A percentile compares a stretch with the other conserved stretches of the same genome.
These are phyloP conservation scores for Eucalyptus pauciflora DNA, from an alignment of 345 rosid species.

Conservation along the genomic window DNA sequence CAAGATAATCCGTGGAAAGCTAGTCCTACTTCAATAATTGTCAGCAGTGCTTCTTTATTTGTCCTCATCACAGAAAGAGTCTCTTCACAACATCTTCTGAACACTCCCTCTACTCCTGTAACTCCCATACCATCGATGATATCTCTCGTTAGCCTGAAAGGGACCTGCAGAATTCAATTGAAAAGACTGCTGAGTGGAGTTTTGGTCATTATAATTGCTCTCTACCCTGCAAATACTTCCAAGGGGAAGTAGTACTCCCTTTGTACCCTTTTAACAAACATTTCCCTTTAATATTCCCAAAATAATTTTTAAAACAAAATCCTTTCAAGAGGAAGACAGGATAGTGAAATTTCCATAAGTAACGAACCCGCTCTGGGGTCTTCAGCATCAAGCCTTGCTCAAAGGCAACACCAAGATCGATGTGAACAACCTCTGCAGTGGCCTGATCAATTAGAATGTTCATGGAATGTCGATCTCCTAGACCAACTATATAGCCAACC, in stretches of 20 bases:
- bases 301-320: neutral
- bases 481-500: slow-evolving; percentile 99
- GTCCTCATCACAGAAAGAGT: slow-evolving; percentile 90
- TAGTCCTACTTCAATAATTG: slow-evolving; percentile 80
- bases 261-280: neutral
- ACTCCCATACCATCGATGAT: slow-evolving; percentile 96
- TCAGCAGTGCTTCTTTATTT: slow-evolving; percentile 93
- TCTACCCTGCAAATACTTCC: neutral
- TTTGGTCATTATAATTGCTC: neutral
- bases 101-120: slow-evolving; percentile 95
- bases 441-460: slow-evolving; percentile 90
- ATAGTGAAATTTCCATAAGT: neutral
- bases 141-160: slow-evolving; percentile 94
- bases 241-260: neutral
- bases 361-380: slow-evolving; percentile 86
- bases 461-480: slow-evolving; percentile 94
- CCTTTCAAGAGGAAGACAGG: neutral
- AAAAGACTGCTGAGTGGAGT: neutral
- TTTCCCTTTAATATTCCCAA: neutral
- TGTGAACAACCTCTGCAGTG: slow-evolving; percentile 98
- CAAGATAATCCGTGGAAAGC: neutral
- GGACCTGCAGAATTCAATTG: slow-evolving; percentile 40
- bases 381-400: slow-evolving; percentile 98
- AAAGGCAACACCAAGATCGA: slow-evolving; percentile 98
- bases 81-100: slow-evolving; percentile 95